Evolutionary conservation across 805 yeast species (phyloP), one percentile per base, ranked within the genome.

Genomic region (Candida silvicultrix): DNA sequence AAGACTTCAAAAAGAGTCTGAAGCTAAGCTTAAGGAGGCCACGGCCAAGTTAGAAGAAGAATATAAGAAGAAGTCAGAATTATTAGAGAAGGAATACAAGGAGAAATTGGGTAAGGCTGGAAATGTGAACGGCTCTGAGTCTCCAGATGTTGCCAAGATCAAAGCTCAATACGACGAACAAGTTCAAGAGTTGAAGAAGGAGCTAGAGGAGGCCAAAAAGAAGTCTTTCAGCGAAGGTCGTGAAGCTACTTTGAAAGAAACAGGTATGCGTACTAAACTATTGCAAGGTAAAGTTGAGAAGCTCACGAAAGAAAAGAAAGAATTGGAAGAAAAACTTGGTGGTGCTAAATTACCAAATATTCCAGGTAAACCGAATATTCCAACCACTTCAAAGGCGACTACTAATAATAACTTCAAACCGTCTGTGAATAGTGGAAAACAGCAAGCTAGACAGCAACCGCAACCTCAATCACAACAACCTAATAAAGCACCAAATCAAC

Each of bases 211-310:
- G 12, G 38, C 42, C 21, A 55, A 50, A 42, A 49, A 52, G 37
- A 46, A 52, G 28, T 51, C 52, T 16, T 44, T 49, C 16, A 50
- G 50, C 7, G 47, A 54, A 25, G 63, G 58, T 15, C 57, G 59
- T 45, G 53, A 57, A 21, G 55, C 61, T 2, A 52, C 62, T 9
- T 23, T 55, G 49, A 58, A 49, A 52, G 60, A 65, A 64, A 51
- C 65, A 55, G 68, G 68, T 1, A 67, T 67, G 55, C 69, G 68
- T 41, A 62, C 63, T 32, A 65, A 67, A 38, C 65, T 66, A n/a
- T 58, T 83, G 37, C 74, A 65, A 40, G 51, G 59, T n/a, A 69
- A 73, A 50, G 48, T 75, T 14, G 66, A 63, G 15, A 64, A 62
- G 16, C 49, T 74, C 31, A 58, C 58, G 7, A 56, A 59, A 9